phyloP scores from a whole-genome alignment of 805 yeast species.

The Pichia deserticola region DNA sequence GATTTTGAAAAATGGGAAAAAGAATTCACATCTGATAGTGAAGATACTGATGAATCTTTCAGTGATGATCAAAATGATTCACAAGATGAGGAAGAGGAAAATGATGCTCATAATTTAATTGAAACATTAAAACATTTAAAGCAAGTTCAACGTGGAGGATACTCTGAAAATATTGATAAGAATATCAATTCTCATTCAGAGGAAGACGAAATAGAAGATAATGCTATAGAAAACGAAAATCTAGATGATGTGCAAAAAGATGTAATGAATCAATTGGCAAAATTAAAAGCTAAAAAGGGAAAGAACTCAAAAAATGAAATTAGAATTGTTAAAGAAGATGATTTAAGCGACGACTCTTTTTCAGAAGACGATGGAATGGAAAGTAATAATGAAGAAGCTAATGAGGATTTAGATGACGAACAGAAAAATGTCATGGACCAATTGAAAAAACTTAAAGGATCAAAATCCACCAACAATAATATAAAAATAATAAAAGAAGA shows the following conservation, averaged over 20 bases:
- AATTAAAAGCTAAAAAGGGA: conserved; percentile 27
- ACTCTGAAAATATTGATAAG: conserved; percentile 9
- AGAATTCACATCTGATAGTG: conserved; percentile 9
- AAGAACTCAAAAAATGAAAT: neutral
- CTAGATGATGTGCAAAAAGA: conserved; percentile 2
- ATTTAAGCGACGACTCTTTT: conserved; percentile 9
- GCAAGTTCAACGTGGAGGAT: conserved; percentile 11
- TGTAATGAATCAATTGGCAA: conserved; percentile 38
- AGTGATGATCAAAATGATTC: conserved; percentile 8
- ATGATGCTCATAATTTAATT: conserved; percentile 8
- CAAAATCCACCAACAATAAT: neutral
- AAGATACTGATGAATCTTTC: conserved; percentile 7
- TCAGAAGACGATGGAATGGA: conserved; percentile 12
- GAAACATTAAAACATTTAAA: conserved; percentile 12
- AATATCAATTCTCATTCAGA: conserved; percentile 1
- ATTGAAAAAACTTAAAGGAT: conserved; percentile 26
- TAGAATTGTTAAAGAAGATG: conserved; percentile 16
- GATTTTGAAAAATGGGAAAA: conserved; percentile 11
- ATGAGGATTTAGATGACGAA: conserved; percentile 3
- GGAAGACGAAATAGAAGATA: neutral
- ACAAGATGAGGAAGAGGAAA: conserved; percentile 14
- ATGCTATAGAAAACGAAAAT: neutral
- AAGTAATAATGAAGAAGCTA: too few relatives aligned
- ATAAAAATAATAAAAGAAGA: conserved; percentile 15
- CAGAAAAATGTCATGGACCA: conserved; percentile 31